Evolutionary conservation across 495 filamentous ascomycete species (phyloP), one percentile per base, ranked within the genome.

Genomic region (Jackrogersella multiformis): DNA sequence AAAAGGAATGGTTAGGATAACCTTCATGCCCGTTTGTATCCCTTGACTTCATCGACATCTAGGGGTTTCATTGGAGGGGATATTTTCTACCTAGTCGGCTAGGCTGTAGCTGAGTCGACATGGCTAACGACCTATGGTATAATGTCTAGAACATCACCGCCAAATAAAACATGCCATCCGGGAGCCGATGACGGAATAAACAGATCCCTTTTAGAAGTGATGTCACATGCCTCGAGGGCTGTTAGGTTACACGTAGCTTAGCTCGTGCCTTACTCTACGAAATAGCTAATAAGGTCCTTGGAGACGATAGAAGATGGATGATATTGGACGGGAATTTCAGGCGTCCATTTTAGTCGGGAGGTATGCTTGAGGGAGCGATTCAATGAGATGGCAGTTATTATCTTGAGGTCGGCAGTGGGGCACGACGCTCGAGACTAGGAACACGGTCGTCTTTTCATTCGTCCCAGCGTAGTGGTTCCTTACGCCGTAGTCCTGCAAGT

Each of bases 391-490:
- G 59, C 41, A 58, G 18, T 35, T 53, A 38, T 57, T 65, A 65
- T 66, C 61, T 65, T 44, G 56, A 62, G 20, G 56, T 66, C 61
- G 53, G 56, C 20, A 49, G 67, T 70, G 67, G 67, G 67, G 67
- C 53, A 58, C 16, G 56, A 62, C 38, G 52, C 61, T 70, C 61
- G 35, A 65, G 52, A 70, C 67, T 65, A 61, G 61, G 61, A 65
- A 70, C 46, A 45, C 56, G 48, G 42, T 61, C 48, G 26, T 23
- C 48, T 58, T 57, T 45, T 62, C 46, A 70, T 70, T 70, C 67
- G 67, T 70, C 67, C 67, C 67, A 46, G 61, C 44, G 51, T 70
- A 66, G 60, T 70, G 67, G 67, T 70, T 65, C 67, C 67, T 61
- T 70, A 70, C 61, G 61, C 67, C 39, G 61, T 70, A 69, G 66